Evolutionary conservation across 805 yeast genomes (phyloP).

Genomic region (Limtongia smithiae): DNA sequence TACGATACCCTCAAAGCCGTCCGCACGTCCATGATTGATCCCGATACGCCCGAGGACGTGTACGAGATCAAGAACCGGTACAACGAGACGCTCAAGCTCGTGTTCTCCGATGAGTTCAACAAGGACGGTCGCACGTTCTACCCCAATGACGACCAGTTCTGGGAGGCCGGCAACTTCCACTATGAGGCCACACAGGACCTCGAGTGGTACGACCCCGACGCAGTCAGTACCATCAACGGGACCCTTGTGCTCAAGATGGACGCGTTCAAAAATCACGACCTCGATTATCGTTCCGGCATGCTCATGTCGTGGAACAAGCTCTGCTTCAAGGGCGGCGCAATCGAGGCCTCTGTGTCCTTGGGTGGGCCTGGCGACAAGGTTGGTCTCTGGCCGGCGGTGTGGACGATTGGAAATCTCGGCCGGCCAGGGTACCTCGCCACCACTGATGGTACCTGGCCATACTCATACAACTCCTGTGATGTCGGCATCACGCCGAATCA

Average conservation of each 20-base stretch:
- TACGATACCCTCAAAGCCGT: conserved; percentile 59
- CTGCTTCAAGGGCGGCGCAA: conserved; percentile 79
- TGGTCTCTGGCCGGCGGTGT: conserved; percentile 95
- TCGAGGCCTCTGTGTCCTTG: conserved; percentile 71
- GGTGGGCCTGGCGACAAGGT: conserved; percentile 75
- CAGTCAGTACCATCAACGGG: conserved; percentile 73
- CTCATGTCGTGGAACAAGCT: conserved; percentile 87
- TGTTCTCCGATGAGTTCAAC: conserved; percentile 87
- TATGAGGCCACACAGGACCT: conserved; percentile 85
- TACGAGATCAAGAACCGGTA: conserved; percentile 50
- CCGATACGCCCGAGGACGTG: conserved; percentile 63
- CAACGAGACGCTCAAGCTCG: conserved; percentile 71
- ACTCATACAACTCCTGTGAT: conserved; percentile 80
- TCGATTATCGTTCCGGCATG: conserved; percentile 87
- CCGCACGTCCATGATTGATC: conserved; percentile 60
- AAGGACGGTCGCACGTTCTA: conserved; percentile 87
- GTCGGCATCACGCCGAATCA: conserved; percentile 95
- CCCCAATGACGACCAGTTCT: conserved; percentile 87
- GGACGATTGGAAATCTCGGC: conserved; percentile 92
- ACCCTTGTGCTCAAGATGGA: conserved; percentile 67
- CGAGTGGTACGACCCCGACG: conserved; percentile 96
- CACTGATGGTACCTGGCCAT: conserved; percentile 95
- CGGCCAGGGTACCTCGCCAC: conserved; percentile 86
- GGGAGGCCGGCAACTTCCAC: conserved; percentile 78
- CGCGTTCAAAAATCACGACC: conserved; percentile 72